A percentile compares a stretch with the other conserved stretches of the same genome.
These are phyloP conservation scores for Penicillium antarcticum DNA, from an alignment of 495 filamentous ascomycete genomes.

Conservation along the genomic window DNA sequence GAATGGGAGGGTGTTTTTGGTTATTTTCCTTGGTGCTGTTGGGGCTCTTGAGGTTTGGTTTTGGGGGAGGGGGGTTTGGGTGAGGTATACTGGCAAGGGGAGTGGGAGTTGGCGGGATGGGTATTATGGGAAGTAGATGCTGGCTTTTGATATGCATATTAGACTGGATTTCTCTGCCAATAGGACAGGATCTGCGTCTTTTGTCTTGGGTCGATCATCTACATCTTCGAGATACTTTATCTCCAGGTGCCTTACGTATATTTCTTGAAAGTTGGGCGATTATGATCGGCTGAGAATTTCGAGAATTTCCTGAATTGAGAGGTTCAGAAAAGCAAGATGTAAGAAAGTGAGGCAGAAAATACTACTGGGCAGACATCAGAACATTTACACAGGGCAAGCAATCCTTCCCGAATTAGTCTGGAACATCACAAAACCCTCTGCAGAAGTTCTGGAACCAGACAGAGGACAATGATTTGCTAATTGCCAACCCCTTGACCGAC, in stretches of 20 bases:
- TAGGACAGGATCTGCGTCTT: no score
- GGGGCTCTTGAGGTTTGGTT: slow-evolving; percentile 62
- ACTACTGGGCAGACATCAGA: not conserved
- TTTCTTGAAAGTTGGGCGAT: no score
- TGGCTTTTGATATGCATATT: no score
- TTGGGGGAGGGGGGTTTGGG: slow-evolving; percentile 65
- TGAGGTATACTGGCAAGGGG: slow-evolving; percentile 36
- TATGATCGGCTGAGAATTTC: no score
- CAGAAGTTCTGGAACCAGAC: not conserved
- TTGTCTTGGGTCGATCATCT: no score
- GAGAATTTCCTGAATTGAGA: no score
- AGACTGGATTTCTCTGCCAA: no score
- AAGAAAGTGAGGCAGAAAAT: no score
- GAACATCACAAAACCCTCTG: not conserved
- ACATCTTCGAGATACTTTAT: no score
- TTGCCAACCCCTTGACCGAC: not conserved
- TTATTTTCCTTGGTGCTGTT: slow-evolving; percentile 12
- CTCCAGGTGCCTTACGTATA: no score
- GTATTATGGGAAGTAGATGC: not conserved
- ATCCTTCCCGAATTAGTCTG: not conserved
- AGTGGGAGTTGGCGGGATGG: not conserved
- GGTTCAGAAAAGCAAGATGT: no score
- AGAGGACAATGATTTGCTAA: not conserved
- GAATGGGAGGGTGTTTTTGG: slow-evolving; percentile 18
- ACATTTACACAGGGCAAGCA: no score